phyloP scores from a whole-genome alignment of 1,139 yeast species.

The Candida freyschussii region DNA sequence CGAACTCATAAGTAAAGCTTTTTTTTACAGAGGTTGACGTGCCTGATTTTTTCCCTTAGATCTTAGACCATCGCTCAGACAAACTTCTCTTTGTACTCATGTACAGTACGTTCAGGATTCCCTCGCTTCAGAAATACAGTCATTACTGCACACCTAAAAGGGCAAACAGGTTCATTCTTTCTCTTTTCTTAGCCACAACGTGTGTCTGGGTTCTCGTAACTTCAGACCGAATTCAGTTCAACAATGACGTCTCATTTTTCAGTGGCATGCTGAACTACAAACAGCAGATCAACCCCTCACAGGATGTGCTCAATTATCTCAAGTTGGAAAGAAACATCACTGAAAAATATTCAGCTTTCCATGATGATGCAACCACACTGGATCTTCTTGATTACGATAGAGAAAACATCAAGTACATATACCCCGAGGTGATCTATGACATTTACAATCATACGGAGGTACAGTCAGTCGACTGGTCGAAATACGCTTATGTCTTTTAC shows the following conservation, averaged over 20 bases:
- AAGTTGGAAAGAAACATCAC: constrained; percentile 3
- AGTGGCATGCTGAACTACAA: constrained; percentile 4
- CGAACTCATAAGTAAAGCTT: no score
- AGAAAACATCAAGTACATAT: constrained; percentile 17
- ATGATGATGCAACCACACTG: constrained; percentile 1
- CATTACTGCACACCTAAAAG: constrained; percentile 1
- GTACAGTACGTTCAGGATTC: background rate
- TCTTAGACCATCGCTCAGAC: background rate
- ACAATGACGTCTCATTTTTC: constrained; percentile 2
- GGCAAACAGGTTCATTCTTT: background rate
- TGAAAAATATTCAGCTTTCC: constrained; percentile 1
- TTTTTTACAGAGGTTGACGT: no score
- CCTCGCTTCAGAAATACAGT: no score
- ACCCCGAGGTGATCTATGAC: constrained; percentile 17
- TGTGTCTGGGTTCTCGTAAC: constrained; percentile 2
- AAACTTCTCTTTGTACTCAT: background rate
- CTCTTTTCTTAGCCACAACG: background rate
- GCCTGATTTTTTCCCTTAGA: no score
- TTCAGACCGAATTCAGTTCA: constrained; percentile 2
- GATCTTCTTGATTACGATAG: constrained; percentile 19
- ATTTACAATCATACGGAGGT: constrained; percentile 15
- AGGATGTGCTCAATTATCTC: constrained; percentile 8
- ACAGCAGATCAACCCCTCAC: background rate
- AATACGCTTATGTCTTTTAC: constrained; percentile 43
- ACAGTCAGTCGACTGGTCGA: constrained; percentile 30